These are phyloP conservation scores for Hordeum marinum DNA, from an alignment of 176 grass and related monocot species.

Conservation along the genomic window DNA sequence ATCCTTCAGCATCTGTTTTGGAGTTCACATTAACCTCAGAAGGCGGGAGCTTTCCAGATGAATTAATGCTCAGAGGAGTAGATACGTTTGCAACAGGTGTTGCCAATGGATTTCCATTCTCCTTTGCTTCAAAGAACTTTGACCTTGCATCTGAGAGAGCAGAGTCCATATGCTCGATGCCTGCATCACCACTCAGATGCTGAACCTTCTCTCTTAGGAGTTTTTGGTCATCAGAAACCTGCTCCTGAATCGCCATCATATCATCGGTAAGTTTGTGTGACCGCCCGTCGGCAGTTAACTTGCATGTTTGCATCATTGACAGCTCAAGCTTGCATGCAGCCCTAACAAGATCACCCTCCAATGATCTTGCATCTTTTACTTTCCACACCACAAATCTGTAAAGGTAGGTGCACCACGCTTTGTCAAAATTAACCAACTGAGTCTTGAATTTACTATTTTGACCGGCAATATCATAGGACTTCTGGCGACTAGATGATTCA, in stretches of 20 bases:
- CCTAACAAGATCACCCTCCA: constrained; percentile 94
- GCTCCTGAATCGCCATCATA: constrained; percentile 87
- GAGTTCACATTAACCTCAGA: constrained; percentile 12
- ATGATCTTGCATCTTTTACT: constrained; percentile 81
- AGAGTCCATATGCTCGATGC: constrained; percentile 80
- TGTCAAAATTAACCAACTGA: constrained; percentile 66
- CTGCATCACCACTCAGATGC: constrained; percentile 76
- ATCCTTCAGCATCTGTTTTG: constrained; percentile 3
- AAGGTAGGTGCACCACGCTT: constrained; percentile 78
- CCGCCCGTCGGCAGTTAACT: constrained; percentile 43
- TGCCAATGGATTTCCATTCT: constrained; percentile 48
- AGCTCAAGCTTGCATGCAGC: constrained; percentile 91
- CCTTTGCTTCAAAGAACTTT: constrained; percentile 88
- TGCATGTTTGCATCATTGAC: constrained; percentile 99
- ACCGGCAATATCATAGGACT: neutral
- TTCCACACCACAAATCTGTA: constrained; percentile 95
- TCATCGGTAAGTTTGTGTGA: constrained; percentile 71
- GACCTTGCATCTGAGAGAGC: constrained; percentile 65
- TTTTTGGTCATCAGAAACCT: constrained; percentile 89
- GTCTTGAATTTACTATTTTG: constrained; percentile 45
- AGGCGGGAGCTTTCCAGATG: constrained; percentile 19
- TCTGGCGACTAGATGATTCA: neutral
- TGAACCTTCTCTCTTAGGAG: constrained; percentile 87
- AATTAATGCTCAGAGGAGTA: constrained; percentile 43
- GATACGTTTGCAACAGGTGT: constrained; percentile 54